These are phyloP conservation scores for Leptosphaerulina australis DNA, from an alignment of 2,329 filamentous ascomycete species.

Conservation along the genomic window DNA sequence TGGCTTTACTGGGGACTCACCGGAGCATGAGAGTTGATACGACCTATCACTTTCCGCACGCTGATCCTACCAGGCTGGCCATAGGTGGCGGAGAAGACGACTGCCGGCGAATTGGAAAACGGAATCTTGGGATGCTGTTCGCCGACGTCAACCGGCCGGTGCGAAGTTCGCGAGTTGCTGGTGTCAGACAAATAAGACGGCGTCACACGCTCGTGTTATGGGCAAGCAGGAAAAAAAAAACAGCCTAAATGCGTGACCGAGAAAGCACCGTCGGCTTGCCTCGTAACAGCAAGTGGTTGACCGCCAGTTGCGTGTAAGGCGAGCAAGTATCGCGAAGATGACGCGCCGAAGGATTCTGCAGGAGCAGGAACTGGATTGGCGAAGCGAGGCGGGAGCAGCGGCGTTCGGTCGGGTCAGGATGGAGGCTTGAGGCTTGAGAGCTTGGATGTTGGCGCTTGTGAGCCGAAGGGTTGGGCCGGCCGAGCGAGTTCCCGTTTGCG, in stretches of 20 bases:
- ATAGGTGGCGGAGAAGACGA: slow-evolving; percentile 1
- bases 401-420: slow-evolving; percentile 11
- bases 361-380: slow-evolving; percentile 8
- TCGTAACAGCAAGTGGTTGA: slow-evolving; percentile 1
- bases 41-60: slow-evolving; percentile 1
- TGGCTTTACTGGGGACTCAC: slow-evolving; percentile 1
- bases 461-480: slow-evolving; percentile 11
- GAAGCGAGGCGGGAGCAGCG: slow-evolving; percentile 18
- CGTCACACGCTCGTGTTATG: slow-evolving; percentile 1
- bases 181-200: slow-evolving; percentile 15
- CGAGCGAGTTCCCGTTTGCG: slow-evolving; percentile 4
- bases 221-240: neutral
- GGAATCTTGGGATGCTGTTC: slow-evolving; percentile 9
- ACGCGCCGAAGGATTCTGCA: slow-evolving; percentile 18
- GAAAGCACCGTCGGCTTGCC: slow-evolving; percentile 8
- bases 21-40: neutral
- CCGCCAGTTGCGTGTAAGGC: slow-evolving; percentile 1
- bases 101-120: slow-evolving; percentile 2
- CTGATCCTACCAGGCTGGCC: slow-evolving; percentile 2
- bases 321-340: slow-evolving; percentile 15
- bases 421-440: neutral
- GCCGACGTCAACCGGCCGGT: slow-evolving; percentile 24
- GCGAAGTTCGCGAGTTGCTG: slow-evolving; percentile 11
- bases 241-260: slow-evolving; percentile 9
- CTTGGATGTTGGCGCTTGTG: slow-evolving; percentile 1